phyloP scores from a whole-genome alignment of 345 rosid species.

The Arabidopsis arenosa region DNA sequence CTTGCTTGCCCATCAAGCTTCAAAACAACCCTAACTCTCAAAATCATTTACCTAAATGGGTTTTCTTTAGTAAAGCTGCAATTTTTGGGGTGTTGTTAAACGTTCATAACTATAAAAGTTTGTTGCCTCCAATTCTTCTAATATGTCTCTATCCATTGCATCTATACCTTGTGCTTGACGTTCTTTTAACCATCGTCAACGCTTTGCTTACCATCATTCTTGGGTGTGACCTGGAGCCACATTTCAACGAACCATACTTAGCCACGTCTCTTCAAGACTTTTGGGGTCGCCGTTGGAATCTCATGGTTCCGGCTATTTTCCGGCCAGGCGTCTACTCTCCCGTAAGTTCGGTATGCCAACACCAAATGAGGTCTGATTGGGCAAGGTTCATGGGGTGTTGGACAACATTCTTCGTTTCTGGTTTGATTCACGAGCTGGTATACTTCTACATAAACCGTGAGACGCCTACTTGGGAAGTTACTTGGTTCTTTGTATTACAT shows the following conservation, averaged over 20 bases:
- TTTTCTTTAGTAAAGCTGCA: slow-evolving; percentile 45
- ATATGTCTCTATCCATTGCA: slow-evolving; percentile 14
- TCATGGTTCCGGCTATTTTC: slow-evolving; percentile 48
- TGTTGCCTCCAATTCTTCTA: background rate
- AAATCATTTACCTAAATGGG: slow-evolving; percentile 20
- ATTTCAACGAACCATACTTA: slow-evolving; percentile 51
- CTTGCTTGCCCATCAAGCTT: slow-evolving; percentile 49
- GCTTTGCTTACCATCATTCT: background rate
- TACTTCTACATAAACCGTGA: too few species aligned
- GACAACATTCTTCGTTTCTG: too few species aligned
- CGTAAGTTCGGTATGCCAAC: background rate
- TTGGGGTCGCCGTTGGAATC: slow-evolving; percentile 66
- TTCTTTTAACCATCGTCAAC: slow-evolving; percentile 28
- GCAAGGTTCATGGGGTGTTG: too few species aligned
- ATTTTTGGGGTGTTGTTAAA: slow-evolving; percentile 22
- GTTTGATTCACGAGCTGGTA: too few species aligned
- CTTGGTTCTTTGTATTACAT: too few species aligned
- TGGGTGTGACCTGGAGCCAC: slow-evolving; percentile 45
- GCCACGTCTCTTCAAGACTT: slow-evolving; percentile 64
- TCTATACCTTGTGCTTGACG: slow-evolving; percentile 41
- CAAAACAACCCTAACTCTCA: slow-evolving; percentile 38
- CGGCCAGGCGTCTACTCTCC: slow-evolving; percentile 47
- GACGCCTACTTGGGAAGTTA: too few species aligned
- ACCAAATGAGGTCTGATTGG: too few species aligned
- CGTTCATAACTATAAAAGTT: background rate